phyloP scores from a whole-genome alignment of 2,329 filamentous ascomycete species.

The Pseudocercospora cruenta region DNA sequence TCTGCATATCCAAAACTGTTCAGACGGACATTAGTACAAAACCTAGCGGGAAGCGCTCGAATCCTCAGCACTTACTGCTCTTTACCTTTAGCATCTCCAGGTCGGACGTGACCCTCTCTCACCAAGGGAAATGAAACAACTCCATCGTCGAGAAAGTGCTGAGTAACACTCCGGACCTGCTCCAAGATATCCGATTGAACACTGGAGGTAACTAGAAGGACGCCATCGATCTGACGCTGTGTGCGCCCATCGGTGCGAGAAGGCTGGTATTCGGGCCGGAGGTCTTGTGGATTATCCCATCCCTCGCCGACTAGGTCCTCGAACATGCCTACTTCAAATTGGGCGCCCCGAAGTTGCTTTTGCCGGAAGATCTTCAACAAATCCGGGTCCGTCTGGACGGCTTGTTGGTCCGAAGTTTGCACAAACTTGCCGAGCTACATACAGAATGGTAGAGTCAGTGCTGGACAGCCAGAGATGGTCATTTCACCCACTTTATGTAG shows the following conservation, averaged over 20 bases:
- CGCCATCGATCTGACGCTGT: background rate
- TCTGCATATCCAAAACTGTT: slow-evolving; percentile 11
- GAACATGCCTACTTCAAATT: slow-evolving; percentile 11
- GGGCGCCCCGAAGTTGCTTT: slow-evolving; percentile 9
- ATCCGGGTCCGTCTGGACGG: slow-evolving; percentile 10
- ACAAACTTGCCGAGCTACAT: slow-evolving; percentile 13
- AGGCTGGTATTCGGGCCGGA: slow-evolving; percentile 11
- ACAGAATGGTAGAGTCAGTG: slow-evolving; percentile 8
- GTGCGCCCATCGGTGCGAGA: slow-evolving; percentile 2
- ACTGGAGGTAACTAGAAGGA: background rate
- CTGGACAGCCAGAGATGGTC: slow-evolving; percentile 7
- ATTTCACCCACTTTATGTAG: slow-evolving; percentile 27
- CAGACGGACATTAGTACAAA: slow-evolving; percentile 10
- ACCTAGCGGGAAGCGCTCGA: slow-evolving; percentile 7
- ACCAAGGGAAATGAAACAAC: slow-evolving; percentile 13
- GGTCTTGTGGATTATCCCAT: slow-evolving; percentile 13
- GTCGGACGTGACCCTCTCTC: slow-evolving; percentile 11
- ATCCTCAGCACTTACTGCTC: slow-evolving; percentile 13
- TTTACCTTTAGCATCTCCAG: slow-evolving; percentile 10
- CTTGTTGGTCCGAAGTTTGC: slow-evolving; percentile 13
- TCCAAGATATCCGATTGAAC: background rate
- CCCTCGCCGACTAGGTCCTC: slow-evolving; percentile 9
- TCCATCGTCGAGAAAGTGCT: slow-evolving; percentile 12
- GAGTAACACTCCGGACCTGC: slow-evolving; percentile 7
- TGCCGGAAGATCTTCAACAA: slow-evolving; percentile 8